phyloP scores from a whole-genome alignment of 148 eudicot genomes.

The Fagopyrum homotropicum region DNA sequence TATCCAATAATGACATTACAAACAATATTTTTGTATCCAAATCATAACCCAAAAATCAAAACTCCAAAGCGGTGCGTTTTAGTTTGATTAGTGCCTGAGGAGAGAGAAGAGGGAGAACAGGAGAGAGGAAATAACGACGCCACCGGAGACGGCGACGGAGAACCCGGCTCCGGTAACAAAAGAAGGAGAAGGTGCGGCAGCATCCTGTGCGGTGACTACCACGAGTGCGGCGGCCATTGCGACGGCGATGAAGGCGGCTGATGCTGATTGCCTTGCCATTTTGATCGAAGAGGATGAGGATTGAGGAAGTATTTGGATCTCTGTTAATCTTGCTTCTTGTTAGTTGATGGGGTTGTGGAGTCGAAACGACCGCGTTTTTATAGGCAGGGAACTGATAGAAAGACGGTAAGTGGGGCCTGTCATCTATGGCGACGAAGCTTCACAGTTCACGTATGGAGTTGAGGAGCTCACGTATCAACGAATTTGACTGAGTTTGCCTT shows the following conservation, averaged over 20 bases:
- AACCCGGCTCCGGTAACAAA: not conserved
- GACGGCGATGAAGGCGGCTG: not conserved
- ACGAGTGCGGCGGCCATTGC: not conserved
- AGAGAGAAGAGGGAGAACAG: not conserved
- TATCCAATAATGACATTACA: not conserved
- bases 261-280: constrained; percentile 8
- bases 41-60: not conserved
- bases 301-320: no score
- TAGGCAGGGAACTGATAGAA: not conserved
- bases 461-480: constrained; percentile 3
- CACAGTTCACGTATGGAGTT: not conserved
- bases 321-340: not conserved
- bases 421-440: not conserved
- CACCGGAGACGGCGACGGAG: not conserved
- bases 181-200: not conserved
- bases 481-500: not conserved
- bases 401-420: not conserved
- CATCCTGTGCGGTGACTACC: not conserved
- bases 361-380: constrained; percentile 6
- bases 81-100: not conserved
- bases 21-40: not conserved
- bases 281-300: not conserved
- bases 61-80: not conserved
- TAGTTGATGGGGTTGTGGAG: not conserved
- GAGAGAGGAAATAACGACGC: constrained; percentile 8